These are phyloP conservation scores for Glonium stellatum DNA, from an alignment of 495 filamentous ascomycete genomes.

Conservation along the genomic window DNA sequence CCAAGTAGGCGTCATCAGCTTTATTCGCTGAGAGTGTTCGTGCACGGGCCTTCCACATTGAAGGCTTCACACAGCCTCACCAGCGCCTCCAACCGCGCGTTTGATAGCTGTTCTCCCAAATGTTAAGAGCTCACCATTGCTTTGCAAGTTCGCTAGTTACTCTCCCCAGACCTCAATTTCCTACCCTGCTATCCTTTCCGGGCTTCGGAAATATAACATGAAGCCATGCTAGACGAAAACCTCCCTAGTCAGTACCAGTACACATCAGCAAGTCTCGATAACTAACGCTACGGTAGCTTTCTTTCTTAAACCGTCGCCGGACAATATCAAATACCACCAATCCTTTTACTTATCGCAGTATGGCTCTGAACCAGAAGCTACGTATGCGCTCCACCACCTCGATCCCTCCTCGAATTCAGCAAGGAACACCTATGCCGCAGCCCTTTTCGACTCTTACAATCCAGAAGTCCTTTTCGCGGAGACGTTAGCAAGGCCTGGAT, in stretches of 20 bases:
- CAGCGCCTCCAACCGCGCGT: slow-evolving; percentile 2
- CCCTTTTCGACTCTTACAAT: slow-evolving; percentile 75
- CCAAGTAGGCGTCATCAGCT: not conserved
- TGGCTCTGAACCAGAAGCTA: slow-evolving; percentile 69
- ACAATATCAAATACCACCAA: slow-evolving; percentile 47
- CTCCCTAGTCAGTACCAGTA: slow-evolving; percentile 59
- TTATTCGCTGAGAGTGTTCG: not conserved
- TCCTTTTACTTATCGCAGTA: slow-evolving; percentile 68
- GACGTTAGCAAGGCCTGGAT: slow-evolving; percentile 75
- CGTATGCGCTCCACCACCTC: slow-evolving; percentile 69
- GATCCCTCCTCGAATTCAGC: slow-evolving; percentile 61
- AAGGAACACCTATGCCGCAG: slow-evolving; percentile 78
- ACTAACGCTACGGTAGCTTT: slow-evolving; percentile 47
- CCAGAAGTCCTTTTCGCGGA: slow-evolving; percentile 80
- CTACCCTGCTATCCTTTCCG: not conserved
- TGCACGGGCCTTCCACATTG: too few relatives aligned
- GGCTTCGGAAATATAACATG: slow-evolving; percentile 12
- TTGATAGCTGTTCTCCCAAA: not conserved
- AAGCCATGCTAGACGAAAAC: slow-evolving; percentile 84
- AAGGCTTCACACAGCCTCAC: not conserved
- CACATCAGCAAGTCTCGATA: slow-evolving; percentile 32
- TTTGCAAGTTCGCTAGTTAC: not conserved
- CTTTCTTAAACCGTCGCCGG: slow-evolving; percentile 48
- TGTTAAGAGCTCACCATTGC: not conserved
- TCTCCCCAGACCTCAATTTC: not conserved